Evolutionary conservation across 331 rosid genomes (phyloP).

Genomic region (Arachis monticola): DNA sequence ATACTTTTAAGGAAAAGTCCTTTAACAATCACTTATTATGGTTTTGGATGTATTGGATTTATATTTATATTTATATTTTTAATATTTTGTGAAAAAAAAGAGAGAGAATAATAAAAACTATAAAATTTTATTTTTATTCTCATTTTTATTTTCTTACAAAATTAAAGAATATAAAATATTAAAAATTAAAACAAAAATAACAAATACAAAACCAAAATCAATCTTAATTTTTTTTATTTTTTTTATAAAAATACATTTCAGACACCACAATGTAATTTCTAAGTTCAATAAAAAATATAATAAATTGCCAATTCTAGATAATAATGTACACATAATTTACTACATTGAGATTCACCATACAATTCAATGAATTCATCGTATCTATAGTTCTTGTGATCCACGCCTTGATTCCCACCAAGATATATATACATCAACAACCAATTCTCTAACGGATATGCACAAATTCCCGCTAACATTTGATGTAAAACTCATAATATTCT

Average conservation of each 20-base stretch:
- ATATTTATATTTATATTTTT: too few species aligned
- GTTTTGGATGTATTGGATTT: too few species aligned
- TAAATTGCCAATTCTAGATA: background rate
- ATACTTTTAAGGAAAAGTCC: too few species aligned
- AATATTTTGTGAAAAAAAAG: too few species aligned
- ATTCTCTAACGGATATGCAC: background rate
- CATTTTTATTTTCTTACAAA: too few species aligned
- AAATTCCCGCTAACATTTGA: conserved; percentile 15
- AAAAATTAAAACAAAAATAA: too few species aligned
- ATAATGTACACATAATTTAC: conserved; percentile 12
- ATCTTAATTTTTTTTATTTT: too few species aligned
- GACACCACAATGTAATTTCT: background rate
- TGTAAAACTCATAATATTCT: conserved; percentile 2
- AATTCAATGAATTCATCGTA: background rate
- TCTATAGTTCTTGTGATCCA: conserved; percentile 25
- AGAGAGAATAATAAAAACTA: too few species aligned
- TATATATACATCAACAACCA: conserved; percentile 16
- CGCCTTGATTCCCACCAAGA: background rate
- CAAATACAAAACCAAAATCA: too few species aligned
- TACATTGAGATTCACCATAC: background rate
- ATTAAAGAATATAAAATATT: too few species aligned
- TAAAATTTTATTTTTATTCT: too few species aligned
- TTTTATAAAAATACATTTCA: background rate
- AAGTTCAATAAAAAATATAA: background rate
- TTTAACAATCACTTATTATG: too few species aligned